Conservation (phyloP, 2,329 filamentous ascomycete species). For the Aspergillus tamarii region DNA sequence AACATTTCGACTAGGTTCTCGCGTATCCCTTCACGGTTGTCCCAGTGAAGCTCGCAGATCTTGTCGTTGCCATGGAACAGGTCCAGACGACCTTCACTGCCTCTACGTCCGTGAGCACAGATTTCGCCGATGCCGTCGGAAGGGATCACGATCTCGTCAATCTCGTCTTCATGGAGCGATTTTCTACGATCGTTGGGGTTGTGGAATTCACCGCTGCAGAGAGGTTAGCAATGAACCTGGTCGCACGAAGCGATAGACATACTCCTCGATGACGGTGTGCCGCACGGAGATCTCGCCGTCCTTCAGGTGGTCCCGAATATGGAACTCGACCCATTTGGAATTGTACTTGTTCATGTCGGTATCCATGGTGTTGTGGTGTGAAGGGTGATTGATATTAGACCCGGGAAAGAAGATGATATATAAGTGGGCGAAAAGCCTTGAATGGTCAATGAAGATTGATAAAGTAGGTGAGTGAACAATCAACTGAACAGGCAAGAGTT, state of each 20-base stretch:
- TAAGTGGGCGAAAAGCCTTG: too few species aligned
- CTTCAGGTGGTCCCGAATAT: slow-evolving; percentile 32
- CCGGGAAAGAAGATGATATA: too few species aligned
- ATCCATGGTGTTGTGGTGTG: neutral
- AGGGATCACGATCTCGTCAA: slow-evolving; percentile 34
- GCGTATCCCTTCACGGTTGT: slow-evolving; percentile 30
- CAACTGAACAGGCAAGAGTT: neutral
- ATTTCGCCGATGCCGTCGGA: slow-evolving; percentile 35
- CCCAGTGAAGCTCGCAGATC: slow-evolving; percentile 39
- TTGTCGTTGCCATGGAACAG: slow-evolving; percentile 35
- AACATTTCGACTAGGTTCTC: slow-evolving; percentile 32
- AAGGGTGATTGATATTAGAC: neutral
- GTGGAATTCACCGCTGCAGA: slow-evolving; percentile 32
- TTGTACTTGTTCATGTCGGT: slow-evolving; percentile 27
- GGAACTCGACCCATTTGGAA: slow-evolving; percentile 33
- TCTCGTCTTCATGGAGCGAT: slow-evolving; percentile 32
- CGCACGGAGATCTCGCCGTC: slow-evolving; percentile 30
- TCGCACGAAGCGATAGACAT: slow-evolving; percentile 2
- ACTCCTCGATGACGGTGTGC: slow-evolving; percentile 35
- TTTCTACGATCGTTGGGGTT: slow-evolving; percentile 26
- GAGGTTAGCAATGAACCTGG: slow-evolving; percentile 10
- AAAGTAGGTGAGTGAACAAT: too few species aligned
- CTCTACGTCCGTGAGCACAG: slow-evolving; percentile 33
- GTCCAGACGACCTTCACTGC: slow-evolving; percentile 37
- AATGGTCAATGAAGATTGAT: too few species aligned